Percentiles rank a stretch among this genome's conserved stretches.
These are phyloP conservation scores for Osmozyma mogii DNA, from an alignment of 805 yeast genomes.

Conservation along the genomic window DNA sequence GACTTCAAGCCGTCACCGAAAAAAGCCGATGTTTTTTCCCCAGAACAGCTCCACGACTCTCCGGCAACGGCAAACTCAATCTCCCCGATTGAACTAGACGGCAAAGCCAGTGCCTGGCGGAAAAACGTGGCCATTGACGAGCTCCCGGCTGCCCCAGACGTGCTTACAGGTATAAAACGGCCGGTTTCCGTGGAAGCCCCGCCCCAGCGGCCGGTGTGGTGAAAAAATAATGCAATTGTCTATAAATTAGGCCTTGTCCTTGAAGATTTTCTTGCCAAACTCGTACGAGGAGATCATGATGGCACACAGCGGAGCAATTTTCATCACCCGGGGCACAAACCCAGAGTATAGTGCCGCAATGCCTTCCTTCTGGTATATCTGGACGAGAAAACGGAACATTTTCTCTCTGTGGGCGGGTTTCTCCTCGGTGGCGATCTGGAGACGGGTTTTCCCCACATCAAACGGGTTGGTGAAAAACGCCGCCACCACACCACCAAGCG, in stretches of 20 bases:
- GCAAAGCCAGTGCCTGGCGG: too few species aligned
- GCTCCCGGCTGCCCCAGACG: too few species aligned
- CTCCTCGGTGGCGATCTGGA: slow-evolving; percentile 51
- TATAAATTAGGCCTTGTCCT: slow-evolving; percentile 7
- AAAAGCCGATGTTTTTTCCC: too few species aligned
- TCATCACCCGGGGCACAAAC: slow-evolving; percentile 73
- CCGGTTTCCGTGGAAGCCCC: too few species aligned
- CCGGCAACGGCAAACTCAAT: too few species aligned
- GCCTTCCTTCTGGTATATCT: slow-evolving; percentile 70
- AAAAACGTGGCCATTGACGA: too few species aligned
- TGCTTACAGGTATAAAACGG: too few species aligned
- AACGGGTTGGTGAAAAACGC: slow-evolving; percentile 89
- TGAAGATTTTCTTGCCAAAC: slow-evolving; percentile 58
- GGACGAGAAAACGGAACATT: slow-evolving; percentile 60
- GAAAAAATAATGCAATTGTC: background rate
- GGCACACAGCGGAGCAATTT: slow-evolving; percentile 96
- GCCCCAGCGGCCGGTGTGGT: slow-evolving; percentile 1
- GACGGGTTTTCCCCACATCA: slow-evolving; percentile 93
- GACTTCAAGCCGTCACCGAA: too few species aligned
- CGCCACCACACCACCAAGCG: slow-evolving; percentile 75
- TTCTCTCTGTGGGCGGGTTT: slow-evolving; percentile 6
- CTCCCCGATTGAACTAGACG: too few species aligned
- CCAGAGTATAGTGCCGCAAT: slow-evolving; percentile 82
- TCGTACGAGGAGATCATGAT: slow-evolving; percentile 97
- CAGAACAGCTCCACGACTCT: too few species aligned